A percentile compares a stretch with the other conserved stretches of the same genome.
Conservation (phyloP, 306 rosid genomes). For the Parietaria judaica region DNA sequence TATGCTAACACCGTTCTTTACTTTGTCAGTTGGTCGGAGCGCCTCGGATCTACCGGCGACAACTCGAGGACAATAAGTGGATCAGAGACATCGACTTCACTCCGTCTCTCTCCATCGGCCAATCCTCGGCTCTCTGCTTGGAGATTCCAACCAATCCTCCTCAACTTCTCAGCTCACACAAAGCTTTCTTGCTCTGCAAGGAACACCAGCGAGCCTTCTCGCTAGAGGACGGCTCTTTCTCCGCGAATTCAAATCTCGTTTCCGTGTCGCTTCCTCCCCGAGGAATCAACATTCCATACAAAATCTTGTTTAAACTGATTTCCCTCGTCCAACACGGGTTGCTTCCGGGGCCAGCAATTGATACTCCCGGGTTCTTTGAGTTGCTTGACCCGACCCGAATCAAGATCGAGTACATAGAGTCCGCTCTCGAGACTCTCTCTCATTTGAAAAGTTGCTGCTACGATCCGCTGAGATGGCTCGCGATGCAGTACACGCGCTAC, state of each 20-base stretch:
- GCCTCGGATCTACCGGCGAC: conserved; percentile 20
- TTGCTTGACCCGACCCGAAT: conserved; percentile 29
- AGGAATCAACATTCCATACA: too few relatives aligned
- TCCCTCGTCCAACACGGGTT: too few relatives aligned
- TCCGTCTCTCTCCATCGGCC: conserved; percentile 22
- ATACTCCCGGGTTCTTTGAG: conserved; percentile 17
- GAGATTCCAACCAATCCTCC: conserved; percentile 10
- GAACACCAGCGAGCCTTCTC: too few relatives aligned
- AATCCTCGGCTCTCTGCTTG: conserved; percentile 26
- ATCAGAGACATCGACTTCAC: conserved; percentile 34
- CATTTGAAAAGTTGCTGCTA: conserved; percentile 30
- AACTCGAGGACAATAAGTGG: conserved; percentile 14
- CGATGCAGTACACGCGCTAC: conserved; percentile 12
- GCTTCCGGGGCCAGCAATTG: conserved; percentile 32
- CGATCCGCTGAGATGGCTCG: conserved; percentile 32
- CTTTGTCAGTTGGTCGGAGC: conserved; percentile 20
- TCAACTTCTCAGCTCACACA: conserved; percentile 15
- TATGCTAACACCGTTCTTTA: too few relatives aligned
- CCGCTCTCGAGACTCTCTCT: conserved; percentile 28
- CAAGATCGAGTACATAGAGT: conserved; percentile 18
- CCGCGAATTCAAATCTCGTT: too few relatives aligned
- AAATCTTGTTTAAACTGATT: too few relatives aligned
- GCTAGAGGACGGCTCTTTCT: too few relatives aligned
- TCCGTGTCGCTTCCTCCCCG: too few relatives aligned
- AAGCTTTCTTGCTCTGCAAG: conserved; percentile 12